These are phyloP conservation scores for Zygosaccharomyces bisporus DNA, from an alignment of 805 yeast genomes.

Conservation along the genomic window DNA sequence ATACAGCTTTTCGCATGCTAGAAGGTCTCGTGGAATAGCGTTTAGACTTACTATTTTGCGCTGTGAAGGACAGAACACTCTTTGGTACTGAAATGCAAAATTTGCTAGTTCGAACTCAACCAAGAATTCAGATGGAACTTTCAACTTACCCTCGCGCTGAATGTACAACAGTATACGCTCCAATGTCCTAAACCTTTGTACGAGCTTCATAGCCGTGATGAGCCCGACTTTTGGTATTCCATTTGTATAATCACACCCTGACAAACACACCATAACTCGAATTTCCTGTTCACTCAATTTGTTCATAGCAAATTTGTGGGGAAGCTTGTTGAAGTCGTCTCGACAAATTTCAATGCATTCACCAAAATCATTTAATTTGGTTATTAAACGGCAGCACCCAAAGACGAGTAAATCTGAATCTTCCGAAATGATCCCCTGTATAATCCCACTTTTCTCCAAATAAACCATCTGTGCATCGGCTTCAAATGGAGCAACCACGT, in stretches of 20 bases:
- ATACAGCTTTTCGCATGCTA: conserved; percentile 30
- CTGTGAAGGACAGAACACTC: conserved; percentile 71
- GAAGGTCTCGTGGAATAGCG: conserved; percentile 44
- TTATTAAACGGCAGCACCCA: conserved; percentile 72
- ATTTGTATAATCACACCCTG: conserved; percentile 96
- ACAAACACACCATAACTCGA: conserved; percentile 72
- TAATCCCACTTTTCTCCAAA: conserved; percentile 67
- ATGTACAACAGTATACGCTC: conserved; percentile 56
- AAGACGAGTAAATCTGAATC: conserved; percentile 90
- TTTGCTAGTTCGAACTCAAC: conserved; percentile 63
- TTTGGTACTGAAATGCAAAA: conserved; percentile 76
- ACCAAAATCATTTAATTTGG: conserved; percentile 73
- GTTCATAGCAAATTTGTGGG: conserved; percentile 47
- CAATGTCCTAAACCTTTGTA: conserved; percentile 48
- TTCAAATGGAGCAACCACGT: conserved; percentile 94
- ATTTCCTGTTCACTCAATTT: conserved; percentile 54
- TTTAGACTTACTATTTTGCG: conserved; percentile 54
- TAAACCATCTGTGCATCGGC: conserved; percentile 97
- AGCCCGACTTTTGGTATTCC: conserved; percentile 84
- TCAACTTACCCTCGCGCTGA: conserved; percentile 54
- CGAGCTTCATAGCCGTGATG: conserved; percentile 63
- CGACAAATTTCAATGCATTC: conserved; percentile 66
- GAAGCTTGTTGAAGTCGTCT: conserved; percentile 48
- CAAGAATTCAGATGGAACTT: conserved; percentile 54
- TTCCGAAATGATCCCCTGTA: conserved; percentile 85